Evolutionary conservation across 345 rosid species (phyloP).

Genomic region (Iberis pinnata): DNA sequence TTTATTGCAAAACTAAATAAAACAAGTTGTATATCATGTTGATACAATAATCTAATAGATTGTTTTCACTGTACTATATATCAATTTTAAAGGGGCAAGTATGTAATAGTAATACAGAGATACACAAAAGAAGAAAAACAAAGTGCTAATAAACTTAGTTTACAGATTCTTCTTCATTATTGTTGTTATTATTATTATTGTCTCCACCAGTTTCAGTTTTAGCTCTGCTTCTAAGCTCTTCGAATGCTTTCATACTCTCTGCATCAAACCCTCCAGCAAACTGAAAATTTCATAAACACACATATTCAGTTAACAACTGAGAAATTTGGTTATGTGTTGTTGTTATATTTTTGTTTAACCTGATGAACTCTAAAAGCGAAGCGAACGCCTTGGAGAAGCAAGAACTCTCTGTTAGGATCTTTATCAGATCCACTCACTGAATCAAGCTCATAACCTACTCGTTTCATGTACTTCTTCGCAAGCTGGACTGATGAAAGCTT

Average conservation of each 20-base stretch:
- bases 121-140: conserved; percentile 4
- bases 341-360: conserved; percentile 34
- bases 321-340: neutral
- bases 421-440: conserved; percentile 67
- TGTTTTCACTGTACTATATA: conserved; percentile 23
- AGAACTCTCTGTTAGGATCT: conserved; percentile 89
- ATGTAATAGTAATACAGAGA: conserved; percentile 13
- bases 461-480: conserved; percentile 95
- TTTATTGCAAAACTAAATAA: too few relatives aligned
- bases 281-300: conserved; percentile 33
- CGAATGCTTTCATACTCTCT: conserved; percentile 98
- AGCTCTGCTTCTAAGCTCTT: conserved; percentile 74
- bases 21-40: too few relatives aligned
- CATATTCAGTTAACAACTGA: neutral
- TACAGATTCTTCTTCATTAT: conserved; percentile 17
- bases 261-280: conserved; percentile 98
- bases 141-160: conserved; percentile 17
- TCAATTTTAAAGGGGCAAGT: conserved; percentile 12
- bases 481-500: conserved; percentile 90
- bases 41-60: conserved; percentile 3
- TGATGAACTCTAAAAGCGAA: conserved; percentile 97
- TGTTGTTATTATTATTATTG: neutral
- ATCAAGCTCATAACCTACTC: conserved; percentile 82
- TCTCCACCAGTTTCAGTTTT: conserved; percentile 44
- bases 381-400: conserved; percentile 86